phyloP scores from a whole-genome alignment of 2,329 filamentous ascomycete genomes.

The Aureobasidium sp. region DNA sequence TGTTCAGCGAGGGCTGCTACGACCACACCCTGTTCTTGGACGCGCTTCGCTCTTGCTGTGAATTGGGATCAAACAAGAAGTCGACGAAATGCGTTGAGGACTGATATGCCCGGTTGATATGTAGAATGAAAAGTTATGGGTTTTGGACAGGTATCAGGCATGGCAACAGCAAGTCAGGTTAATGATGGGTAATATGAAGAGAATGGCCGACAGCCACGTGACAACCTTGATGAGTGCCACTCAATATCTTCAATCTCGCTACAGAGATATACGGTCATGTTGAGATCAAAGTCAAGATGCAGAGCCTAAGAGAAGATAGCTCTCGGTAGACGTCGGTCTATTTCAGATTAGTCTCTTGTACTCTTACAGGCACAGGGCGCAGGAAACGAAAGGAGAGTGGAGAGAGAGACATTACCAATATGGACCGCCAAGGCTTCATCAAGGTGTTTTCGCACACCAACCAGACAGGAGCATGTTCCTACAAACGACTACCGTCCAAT shows the following conservation, averaged over 20 bases:
- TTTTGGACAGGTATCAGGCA: too few species aligned
- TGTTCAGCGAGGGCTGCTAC: not conserved
- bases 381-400: not conserved
- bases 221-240: not conserved
- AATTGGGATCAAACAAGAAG: too few species aligned
- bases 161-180: too few species aligned
- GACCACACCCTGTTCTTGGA: not conserved
- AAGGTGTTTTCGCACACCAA: slow-evolving; percentile 13
- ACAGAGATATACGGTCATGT: not conserved
- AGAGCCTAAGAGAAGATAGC: too few species aligned
- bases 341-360: not conserved
- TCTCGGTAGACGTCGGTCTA: not conserved
- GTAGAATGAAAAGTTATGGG: too few species aligned
- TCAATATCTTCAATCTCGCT: too few species aligned
- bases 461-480: not conserved
- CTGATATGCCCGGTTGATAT: too few species aligned
- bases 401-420: not conserved
- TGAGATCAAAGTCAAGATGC: too few species aligned
- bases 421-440: slow-evolving; percentile 12
- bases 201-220: not conserved
- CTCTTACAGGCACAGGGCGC: too few species aligned
- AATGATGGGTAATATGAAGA: too few species aligned
- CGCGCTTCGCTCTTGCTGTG: not conserved
- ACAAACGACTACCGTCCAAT: slow-evolving; percentile 15
- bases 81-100: too few species aligned